phyloP scores from a whole-genome alignment of 2,329 filamentous ascomycete genomes.

The Plectosphaerella sp. region DNA sequence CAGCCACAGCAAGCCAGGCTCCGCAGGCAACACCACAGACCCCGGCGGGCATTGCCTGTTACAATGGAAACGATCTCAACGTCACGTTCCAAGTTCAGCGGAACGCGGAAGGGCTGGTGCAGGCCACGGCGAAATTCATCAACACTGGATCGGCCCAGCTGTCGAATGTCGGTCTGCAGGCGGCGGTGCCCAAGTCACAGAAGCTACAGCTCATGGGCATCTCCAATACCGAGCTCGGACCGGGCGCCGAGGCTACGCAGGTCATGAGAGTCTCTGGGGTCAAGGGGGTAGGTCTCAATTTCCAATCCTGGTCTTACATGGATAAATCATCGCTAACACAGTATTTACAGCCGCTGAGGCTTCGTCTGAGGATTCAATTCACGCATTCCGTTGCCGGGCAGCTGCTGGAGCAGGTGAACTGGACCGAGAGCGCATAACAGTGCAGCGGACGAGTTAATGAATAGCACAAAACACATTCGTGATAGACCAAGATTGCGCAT shows the following conservation, averaged over 20 bases:
- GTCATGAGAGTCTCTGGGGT: conserved; percentile 82
- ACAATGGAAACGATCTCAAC: conserved; percentile 79
- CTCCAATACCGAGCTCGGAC: conserved; percentile 70
- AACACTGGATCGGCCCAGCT: conserved; percentile 66
- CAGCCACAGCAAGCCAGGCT: conserved; percentile 39
- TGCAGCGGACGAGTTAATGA: neutral
- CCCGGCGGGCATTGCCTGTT: conserved; percentile 64
- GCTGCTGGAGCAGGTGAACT: conserved; percentile 91
- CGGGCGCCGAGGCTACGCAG: conserved; percentile 81
- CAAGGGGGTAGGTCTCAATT: conserved; percentile 72
- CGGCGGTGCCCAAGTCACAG: conserved; percentile 93
- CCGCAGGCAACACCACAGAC: conserved; percentile 28
- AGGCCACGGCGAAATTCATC: conserved; percentile 78
- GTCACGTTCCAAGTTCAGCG: conserved; percentile 82
- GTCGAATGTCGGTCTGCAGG: conserved; percentile 78
- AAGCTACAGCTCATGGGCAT: conserved; percentile 90
- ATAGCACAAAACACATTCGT: neutral
- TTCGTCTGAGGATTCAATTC: conserved; percentile 83
- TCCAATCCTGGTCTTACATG: neutral
- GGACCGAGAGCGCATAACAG: conserved; percentile 70
- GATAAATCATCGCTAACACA: neutral
- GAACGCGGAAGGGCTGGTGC: conserved; percentile 72
- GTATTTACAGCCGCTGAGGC: conserved; percentile 64
- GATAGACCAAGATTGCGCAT: neutral
- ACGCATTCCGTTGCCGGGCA: conserved; percentile 64